Base-by-base conservation (phyloP, 2,329 filamentous ascomycete genomes). In the Pseudocercospora ulei region DNA sequence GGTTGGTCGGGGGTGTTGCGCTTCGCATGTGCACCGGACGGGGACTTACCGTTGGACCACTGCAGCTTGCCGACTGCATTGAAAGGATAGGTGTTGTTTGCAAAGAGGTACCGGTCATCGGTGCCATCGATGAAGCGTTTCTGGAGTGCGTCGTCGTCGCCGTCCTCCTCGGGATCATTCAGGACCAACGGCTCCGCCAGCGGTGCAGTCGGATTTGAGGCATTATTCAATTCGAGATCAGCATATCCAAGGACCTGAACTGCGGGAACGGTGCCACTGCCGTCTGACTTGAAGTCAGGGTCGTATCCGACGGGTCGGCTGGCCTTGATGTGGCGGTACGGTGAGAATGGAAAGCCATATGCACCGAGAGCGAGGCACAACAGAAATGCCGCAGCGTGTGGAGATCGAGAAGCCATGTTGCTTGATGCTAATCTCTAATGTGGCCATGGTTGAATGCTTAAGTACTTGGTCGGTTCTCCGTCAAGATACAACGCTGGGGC, bases 21-120 rank as follows among this genome's bases (percentile, higher is more conserved):
- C n/a, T n/a, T n/a, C n/a, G n/a, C n/a, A n/a, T n/a, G n/a, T n/a
- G n/a, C n/a, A n/a, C n/a, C n/a, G n/a, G n/a, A n/a, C n/a, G n/a
- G n/a, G n/a, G n/a, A n/a, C n/a, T n/a, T 12, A 19, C 34, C 34
- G 17, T 36, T 36, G 16, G 34, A 26, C 34, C 34, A 36, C 12
- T 25, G 23, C 9, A 36, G 14, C 18, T 27, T 25, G 4, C 34
- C 34, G 13, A 36, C 34, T 11, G 22, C 14, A 12, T 26, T 36
- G 23, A 36, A 36, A 2, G 34, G 34, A 12, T 19, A 26, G 34
- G 22, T 27, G 23, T 27, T 19, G 13, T 36, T 36, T 6, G 19
- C 19, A 16, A 25, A 36, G 9, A 36, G 14, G 23, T 36, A 36
- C 3, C 34, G 34, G n/a, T 36, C 17, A 9, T 36, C 34, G 3